Base-by-base conservation (phyloP, 345 rosid species). In the Camelina sativa region DNA sequence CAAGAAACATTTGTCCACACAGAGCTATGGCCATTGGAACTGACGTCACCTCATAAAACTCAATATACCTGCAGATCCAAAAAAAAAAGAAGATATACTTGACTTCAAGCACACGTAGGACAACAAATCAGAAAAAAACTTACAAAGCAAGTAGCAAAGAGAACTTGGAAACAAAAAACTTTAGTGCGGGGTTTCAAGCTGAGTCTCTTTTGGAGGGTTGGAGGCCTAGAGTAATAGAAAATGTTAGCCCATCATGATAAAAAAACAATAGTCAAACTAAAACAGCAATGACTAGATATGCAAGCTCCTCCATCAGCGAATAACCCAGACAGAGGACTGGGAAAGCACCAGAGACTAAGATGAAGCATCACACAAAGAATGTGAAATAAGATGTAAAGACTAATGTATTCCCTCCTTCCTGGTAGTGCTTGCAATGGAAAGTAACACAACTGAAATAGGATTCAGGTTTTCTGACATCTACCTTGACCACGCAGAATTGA, bases 1-100 rank as follows among this genome's bases (percentile, higher is more conserved):
- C 97, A 74, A 91, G 86, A 52, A 93, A 86, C 17, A 84, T 81
- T 44, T 93, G 98, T 63, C 97, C 97, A 71, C 92, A 91, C 51
- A 89, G 78, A 25, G 97, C 96, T 81, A 93, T 91, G n/a, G 96
- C 98, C 96, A 89, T 88, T 22, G 98, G 97, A 65, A 91, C 97
- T 35, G 94, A 89, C 98, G 91, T 91, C 50, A 83, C 94, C 80
- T 93, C 96, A 43, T 89, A 91, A 78, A 91, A 93, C 79, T 93
- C 98, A 47, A 93, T 87, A 82, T 93, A 93, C 89, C 98, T 91
- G 89, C 91, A 88, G 25, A 67, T 69, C 71, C 63, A 28, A 75
- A 6, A 23, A 70, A 50, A 73, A 71, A 51, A 73, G 50, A n/a
- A 71, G 76, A 67, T 23, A 72, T 35, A 79, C 62, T 80, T 84